Evolutionary conservation across 1,284 basidiomycete species (phyloP), one percentile per base, ranked within the genome.

Genomic region (Xerocomus amazonicus): DNA sequence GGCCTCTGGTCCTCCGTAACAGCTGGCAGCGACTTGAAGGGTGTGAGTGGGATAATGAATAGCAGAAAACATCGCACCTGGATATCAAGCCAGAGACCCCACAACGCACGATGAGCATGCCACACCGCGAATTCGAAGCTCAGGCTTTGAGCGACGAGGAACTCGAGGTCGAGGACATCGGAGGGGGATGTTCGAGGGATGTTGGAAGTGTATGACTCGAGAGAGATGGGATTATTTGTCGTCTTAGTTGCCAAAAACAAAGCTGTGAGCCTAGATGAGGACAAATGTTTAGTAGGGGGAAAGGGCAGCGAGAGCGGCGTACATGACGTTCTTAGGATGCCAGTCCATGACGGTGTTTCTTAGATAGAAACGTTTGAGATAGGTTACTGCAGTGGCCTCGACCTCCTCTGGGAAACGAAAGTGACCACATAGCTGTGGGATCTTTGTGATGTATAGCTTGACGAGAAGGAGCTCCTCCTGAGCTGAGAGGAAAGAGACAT

Each of bases 271-370:
- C 95, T 98, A 43, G 36, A 43, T 41, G 16, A 9, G 31, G 41
- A 8, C 19, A 19, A 12, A 5, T 27, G 5, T 14, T 51, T 29
- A 44, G 34, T n/a, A 43, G 51, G 3, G 26, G 47, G 35, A 39
- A 26, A 34, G 31, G 29, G 28, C 4, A 16, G 23, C 44, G n/a
- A 47, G 17, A 45, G n/a, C 26, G 7, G 70, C 88, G 46, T 65
- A 97, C 96, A 99, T 98, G 63, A 99, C 92, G 60, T 91, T 90
- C 71, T 97, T 97, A 0, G 96, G 97, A 71, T 99, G 97, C 84
- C 92, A 97, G 66, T 99, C 95, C 94, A 99, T 97, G 47, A 94
- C 92, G 2, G 94, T 97, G 64, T 99, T 99, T 70, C 91, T 89
- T 47, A 99, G 78, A 67, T 99, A 99, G 72, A 99, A 99, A 5